Conservation (phyloP, 148 eudicot genomes). For the Polygonum maritimum region DNA sequence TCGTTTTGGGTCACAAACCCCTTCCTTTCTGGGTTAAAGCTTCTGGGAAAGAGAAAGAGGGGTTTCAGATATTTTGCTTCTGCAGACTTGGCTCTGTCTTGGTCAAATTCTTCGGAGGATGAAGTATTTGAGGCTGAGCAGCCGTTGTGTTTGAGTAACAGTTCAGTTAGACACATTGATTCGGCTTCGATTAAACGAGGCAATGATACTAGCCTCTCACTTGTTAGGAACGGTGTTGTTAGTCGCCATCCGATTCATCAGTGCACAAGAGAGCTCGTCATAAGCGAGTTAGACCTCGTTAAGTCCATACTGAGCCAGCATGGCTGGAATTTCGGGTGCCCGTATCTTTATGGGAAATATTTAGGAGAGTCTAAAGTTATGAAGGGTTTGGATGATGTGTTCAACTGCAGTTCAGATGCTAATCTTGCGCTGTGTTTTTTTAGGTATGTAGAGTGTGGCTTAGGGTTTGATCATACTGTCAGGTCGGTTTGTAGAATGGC, state of each 20-base stretch:
- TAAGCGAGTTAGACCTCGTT: slow-evolving; percentile 19
- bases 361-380: slow-evolving; percentile 20
- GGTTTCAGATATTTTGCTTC: slow-evolving; percentile 20
- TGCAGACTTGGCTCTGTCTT: slow-evolving; percentile 15
- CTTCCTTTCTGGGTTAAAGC: slow-evolving; percentile 21
- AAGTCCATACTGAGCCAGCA: slow-evolving; percentile 20
- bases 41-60: slow-evolving; percentile 13
- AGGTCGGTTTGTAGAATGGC: slow-evolving; percentile 29
- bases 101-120: slow-evolving; percentile 23
- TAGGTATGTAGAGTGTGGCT: slow-evolving; percentile 24
- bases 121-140: slow-evolving; percentile 11
- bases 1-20: slow-evolving; percentile 17
- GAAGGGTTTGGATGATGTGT: slow-evolving; percentile 24
- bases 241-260: not conserved
- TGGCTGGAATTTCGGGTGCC: slow-evolving; percentile 22
- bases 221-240: not conserved
- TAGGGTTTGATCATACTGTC: slow-evolving; percentile 25
- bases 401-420: slow-evolving; percentile 24
- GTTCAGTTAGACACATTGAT: not conserved
- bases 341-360: not conserved
- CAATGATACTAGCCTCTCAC: not conserved
- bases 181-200: slow-evolving; percentile 12
- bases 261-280: not conserved
- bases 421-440: slow-evolving; percentile 33
- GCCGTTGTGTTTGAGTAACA: not conserved